Percentiles rank a stretch among this genome's conserved stretches.
Evolutionary conservation across 108 stramenopile species (phyloP).

Genomic region (Mayamaea pseudoterrestris): DNA sequence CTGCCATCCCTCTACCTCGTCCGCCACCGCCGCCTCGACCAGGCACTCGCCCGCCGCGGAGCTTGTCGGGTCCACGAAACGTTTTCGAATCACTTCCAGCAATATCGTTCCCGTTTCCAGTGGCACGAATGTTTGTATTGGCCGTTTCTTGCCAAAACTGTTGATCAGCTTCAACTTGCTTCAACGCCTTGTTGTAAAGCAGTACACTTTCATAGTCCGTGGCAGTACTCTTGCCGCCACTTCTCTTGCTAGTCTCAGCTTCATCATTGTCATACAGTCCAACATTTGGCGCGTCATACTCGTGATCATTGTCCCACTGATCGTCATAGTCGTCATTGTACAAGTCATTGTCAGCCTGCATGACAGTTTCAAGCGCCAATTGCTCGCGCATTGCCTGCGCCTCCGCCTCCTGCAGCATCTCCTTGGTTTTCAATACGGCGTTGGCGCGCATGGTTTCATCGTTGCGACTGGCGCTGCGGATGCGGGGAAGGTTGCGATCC

Average conservation of each 20-base stretch:
- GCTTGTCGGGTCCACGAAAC: slow-evolving; percentile 75
- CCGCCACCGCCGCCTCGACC: background rate
- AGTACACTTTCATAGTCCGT: slow-evolving; percentile 55
- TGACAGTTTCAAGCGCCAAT: slow-evolving; percentile 1
- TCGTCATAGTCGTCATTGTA: slow-evolving; percentile 4
- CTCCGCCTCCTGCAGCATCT: slow-evolving; percentile 40
- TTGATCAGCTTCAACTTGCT: slow-evolving; percentile 48
- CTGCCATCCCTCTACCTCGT: background rate
- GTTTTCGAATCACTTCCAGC: background rate
- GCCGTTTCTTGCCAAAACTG: slow-evolving; percentile 56
- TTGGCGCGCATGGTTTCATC: slow-evolving; percentile 37
- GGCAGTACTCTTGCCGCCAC: no score
- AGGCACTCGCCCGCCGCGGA: slow-evolving; percentile 54
- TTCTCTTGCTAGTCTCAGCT: no score
- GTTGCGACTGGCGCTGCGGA: slow-evolving; percentile 22
- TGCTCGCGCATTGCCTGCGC: no score
- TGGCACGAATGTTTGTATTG: slow-evolving; percentile 20
- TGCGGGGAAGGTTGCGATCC: slow-evolving; percentile 29
- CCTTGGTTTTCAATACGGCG: slow-evolving; percentile 32
- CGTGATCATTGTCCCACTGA: slow-evolving; percentile 1
- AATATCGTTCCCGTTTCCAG: slow-evolving; percentile 1
- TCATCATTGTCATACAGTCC: slow-evolving; percentile 54
- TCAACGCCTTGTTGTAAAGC: slow-evolving; percentile 50
- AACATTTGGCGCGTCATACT: slow-evolving; percentile 21
- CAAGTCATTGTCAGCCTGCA: slow-evolving; percentile 1